A percentile compares a stretch with the other conserved stretches of the same genome.
phyloP scores from a whole-genome alignment of 495 filamentous ascomycete species.

The Penicillium coprophilum region DNA sequence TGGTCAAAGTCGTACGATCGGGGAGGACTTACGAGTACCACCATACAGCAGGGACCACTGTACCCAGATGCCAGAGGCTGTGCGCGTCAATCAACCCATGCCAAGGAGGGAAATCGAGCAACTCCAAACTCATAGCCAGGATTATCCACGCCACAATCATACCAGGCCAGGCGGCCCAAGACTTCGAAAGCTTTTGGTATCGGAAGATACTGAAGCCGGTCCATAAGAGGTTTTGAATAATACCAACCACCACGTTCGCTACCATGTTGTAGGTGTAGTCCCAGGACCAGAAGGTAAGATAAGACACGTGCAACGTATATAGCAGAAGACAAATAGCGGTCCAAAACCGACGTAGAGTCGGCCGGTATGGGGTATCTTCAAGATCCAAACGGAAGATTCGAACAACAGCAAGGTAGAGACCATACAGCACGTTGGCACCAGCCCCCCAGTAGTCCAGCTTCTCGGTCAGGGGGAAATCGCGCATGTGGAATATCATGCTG shows the following conservation, averaged over 20 bases:
- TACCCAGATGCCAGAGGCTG: conserved; percentile 93
- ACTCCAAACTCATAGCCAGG: conserved; percentile 89
- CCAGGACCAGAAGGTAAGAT: conserved; percentile 83
- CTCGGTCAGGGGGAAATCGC: conserved; percentile 85
- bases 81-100: conserved; percentile 87
- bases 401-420: conserved; percentile 79
- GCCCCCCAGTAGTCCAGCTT: conserved; percentile 95
- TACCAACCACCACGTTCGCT: conserved; percentile 82
- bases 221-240: conserved; percentile 83
- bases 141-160: conserved; percentile 91
- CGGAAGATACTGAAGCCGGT: conserved; percentile 73
- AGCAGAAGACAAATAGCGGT: conserved; percentile 66
- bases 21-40: conserved; percentile 84
- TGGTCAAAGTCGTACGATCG: not conserved
- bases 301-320: conserved; percentile 76
- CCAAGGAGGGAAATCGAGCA: conserved; percentile 89
- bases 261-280: conserved; percentile 98
- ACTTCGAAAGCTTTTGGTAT: conserved; percentile 63
- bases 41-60: conserved; percentile 82
- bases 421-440: conserved; percentile 87
- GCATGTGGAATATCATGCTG: conserved; percentile 84
- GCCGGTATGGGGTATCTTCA: conserved; percentile 51
- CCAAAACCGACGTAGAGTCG: conserved; percentile 68
- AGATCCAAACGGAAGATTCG: conserved; percentile 79
- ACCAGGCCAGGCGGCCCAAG: conserved; percentile 89